Conservation (phyloP, 2,329 filamentous ascomycete genomes). For the Neonectria hederae region DNA sequence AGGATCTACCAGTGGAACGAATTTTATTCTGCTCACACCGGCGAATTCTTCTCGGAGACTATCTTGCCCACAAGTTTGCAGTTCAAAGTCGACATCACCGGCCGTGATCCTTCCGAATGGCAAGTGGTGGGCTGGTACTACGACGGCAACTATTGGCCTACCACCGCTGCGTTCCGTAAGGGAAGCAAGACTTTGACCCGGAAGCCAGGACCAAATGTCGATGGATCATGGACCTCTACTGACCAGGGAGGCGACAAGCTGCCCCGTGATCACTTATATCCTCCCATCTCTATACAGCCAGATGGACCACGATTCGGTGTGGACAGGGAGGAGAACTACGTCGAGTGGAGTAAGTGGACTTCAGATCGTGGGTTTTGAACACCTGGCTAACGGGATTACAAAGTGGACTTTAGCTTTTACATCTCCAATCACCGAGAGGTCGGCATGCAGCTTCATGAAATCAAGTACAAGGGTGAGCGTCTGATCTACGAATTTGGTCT, state of each 20-base stretch:
- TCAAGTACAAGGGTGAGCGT: constrained; percentile 24
- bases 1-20: constrained; percentile 58
- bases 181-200: neutral
- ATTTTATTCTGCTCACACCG: constrained; percentile 51
- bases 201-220: constrained; percentile 18
- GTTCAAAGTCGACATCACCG: constrained; percentile 58
- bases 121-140: constrained; percentile 62
- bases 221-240: constrained; percentile 25
- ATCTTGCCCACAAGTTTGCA: constrained; percentile 57
- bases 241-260: constrained; percentile 14
- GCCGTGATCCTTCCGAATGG: constrained; percentile 62
- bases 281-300: constrained; percentile 23
- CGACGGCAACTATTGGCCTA: constrained; percentile 62
- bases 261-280: constrained; percentile 13
- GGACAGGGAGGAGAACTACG: constrained; percentile 26
- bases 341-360: constrained; percentile 28
- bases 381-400: constrained; percentile 40
- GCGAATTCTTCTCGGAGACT: constrained; percentile 51
- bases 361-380: fast-evolving
- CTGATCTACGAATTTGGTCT: constrained; percentile 25
- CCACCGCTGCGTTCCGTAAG: constrained; percentile 49
- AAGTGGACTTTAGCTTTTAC: constrained; percentile 40
- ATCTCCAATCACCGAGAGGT: constrained; percentile 15
- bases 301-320: constrained; percentile 20
- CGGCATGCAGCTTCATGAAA: constrained; percentile 24